These are phyloP conservation scores for Debaryomyces sp. DNA, from an alignment of 1,139 yeast species.

Conservation along the genomic window DNA sequence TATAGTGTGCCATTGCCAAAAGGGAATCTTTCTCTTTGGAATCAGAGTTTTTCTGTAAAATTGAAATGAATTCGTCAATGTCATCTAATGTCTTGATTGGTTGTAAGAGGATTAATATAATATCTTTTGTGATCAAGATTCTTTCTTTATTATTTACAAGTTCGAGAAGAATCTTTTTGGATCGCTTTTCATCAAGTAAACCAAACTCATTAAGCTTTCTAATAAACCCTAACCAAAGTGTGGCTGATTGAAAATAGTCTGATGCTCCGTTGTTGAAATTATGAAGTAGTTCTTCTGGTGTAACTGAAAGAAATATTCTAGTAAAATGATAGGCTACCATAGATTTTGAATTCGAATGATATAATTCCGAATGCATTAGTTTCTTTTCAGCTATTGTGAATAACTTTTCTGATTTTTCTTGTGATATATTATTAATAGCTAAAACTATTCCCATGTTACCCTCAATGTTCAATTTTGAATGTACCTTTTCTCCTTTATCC, in stretches of 20 bases:
- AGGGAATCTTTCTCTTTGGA: not conserved
- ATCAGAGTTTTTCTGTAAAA: slow-evolving; percentile 8
- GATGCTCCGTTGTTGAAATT: slow-evolving; percentile 33
- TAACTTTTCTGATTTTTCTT: slow-evolving; percentile 29
- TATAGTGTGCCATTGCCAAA: slow-evolving; percentile 12
- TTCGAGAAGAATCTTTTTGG: slow-evolving; percentile 29
- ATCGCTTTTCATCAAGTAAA: slow-evolving; percentile 32
- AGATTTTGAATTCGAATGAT: slow-evolving; percentile 17
- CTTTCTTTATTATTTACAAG: slow-evolving; percentile 24
- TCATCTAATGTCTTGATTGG: slow-evolving; percentile 26
- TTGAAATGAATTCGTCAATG: slow-evolving; percentile 22
- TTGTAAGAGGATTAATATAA: slow-evolving; percentile 28
- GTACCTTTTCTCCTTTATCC: slow-evolving; percentile 11
- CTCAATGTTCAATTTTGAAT: slow-evolving; percentile 25
- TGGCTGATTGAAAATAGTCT: slow-evolving; percentile 26
- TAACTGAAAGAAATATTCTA: slow-evolving; percentile 26
- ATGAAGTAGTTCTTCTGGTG: slow-evolving; percentile 37
- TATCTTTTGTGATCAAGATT: slow-evolving; percentile 34
- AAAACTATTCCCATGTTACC: slow-evolving; percentile 45
- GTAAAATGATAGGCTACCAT: slow-evolving; percentile 27
- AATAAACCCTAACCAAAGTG: slow-evolving; percentile 41
- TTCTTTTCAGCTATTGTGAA: slow-evolving; percentile 31
- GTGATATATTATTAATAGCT: slow-evolving; percentile 29
- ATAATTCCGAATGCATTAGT: slow-evolving; percentile 17
- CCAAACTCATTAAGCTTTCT: slow-evolving; percentile 36